Evolutionary conservation across 2,329 filamentous ascomycete genomes (phyloP).

Genomic region (Coccinonectria pachysandricola): DNA sequence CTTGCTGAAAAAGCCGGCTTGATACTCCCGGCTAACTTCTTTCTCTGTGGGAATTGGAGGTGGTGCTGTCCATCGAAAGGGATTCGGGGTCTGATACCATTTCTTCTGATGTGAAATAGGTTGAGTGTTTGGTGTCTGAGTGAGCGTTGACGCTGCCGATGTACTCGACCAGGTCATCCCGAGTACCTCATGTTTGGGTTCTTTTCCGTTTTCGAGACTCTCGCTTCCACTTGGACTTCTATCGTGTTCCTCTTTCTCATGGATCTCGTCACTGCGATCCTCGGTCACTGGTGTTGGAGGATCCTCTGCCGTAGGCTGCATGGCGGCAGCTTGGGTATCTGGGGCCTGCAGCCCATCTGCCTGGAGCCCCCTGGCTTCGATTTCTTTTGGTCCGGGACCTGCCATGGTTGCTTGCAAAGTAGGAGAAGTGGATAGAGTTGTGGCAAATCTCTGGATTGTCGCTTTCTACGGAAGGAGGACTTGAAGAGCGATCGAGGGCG

Average conservation of each 20-base stretch:
- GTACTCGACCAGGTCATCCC: constrained; percentile 37
- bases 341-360: constrained; percentile 21
- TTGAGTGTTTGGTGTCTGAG: constrained; percentile 32
- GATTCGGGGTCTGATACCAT: constrained; percentile 56
- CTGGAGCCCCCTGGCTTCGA: too few species aligned
- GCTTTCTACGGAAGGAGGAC: too few species aligned
- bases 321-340: constrained; percentile 19
- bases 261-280: constrained; percentile 7
- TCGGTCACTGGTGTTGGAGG: constrained; percentile 10
- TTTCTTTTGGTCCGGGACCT: too few species aligned
- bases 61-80: constrained; percentile 47
- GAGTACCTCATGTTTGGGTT: constrained; percentile 11
- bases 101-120: too few species aligned
- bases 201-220: constrained; percentile 6
- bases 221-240: constrained; percentile 4
- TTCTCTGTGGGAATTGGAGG: constrained; percentile 46
- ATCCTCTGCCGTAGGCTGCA: constrained; percentile 16
- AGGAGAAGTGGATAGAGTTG: constrained; percentile 1
- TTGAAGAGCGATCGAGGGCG: too few species aligned
- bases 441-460: too few species aligned
- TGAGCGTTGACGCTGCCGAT: constrained; percentile 41
- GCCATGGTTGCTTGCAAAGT: constrained; percentile 14
- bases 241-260: constrained; percentile 6
- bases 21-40: constrained; percentile 55
- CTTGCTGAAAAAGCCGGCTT: constrained; percentile 62